phyloP scores from a whole-genome alignment of 1,284 basidiomycete genomes.

The Rhodotorula sp. region DNA sequence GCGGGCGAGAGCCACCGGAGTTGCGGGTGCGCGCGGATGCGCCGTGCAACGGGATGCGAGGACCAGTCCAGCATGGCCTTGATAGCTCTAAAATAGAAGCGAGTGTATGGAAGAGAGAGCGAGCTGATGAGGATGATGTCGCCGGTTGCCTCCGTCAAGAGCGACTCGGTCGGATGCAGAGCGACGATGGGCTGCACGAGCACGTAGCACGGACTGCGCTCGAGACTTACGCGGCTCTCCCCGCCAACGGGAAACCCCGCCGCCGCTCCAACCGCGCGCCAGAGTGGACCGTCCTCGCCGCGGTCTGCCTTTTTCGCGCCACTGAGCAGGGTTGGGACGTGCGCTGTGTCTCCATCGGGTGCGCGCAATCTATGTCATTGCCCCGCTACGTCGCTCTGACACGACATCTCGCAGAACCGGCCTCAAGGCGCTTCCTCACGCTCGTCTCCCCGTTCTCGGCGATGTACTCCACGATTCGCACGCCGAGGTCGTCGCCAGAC shows the following conservation, averaged over 20 bases:
- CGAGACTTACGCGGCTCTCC: slow-evolving; percentile 47
- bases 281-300: slow-evolving; percentile 55
- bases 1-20: slow-evolving; percentile 30
- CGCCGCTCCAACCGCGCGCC: slow-evolving; percentile 49
- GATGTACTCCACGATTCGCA: slow-evolving; percentile 86
- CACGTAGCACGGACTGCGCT: slow-evolving; percentile 16
- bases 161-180: not conserved
- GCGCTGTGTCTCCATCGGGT: slow-evolving; percentile 42
- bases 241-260: slow-evolving; percentile 50
- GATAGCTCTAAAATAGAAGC: not conserved
- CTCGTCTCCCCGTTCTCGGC: slow-evolving; percentile 66
- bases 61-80: not conserved
- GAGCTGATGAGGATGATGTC: not conserved
- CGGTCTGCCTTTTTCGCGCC: slow-evolving; percentile 21
- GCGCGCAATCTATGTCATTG: not conserved
- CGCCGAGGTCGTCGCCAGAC: slow-evolving; percentile 82
- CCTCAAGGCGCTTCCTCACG: slow-evolving; percentile 77
- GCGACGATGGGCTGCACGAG: not conserved
- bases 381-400: not conserved
- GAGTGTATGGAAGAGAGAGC: not conserved
- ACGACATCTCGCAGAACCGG: slow-evolving; percentile 62
- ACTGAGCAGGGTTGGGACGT: not conserved
- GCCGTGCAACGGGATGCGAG: not conserved
- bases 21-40: not conserved
- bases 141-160: not conserved